Evolutionary conservation across 306 rosid genomes (phyloP).

Genomic region (Cicer judaicum): DNA sequence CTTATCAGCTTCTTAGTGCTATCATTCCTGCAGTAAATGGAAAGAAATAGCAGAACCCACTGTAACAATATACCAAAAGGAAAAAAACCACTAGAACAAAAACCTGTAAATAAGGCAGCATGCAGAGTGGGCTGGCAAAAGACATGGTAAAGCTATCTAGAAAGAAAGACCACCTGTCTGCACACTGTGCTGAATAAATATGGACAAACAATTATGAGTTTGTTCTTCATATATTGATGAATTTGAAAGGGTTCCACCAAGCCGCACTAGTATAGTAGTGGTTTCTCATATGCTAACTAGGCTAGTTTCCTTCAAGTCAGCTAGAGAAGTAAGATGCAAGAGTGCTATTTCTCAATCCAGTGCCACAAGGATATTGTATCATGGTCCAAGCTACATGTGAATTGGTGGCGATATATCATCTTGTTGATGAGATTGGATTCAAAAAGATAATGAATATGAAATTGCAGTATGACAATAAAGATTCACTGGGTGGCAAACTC

Average conservation of each 20-base stretch:
- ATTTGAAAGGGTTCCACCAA: conserved; percentile 18
- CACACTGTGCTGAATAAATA: no score
- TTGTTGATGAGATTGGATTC: conserved; percentile 15
- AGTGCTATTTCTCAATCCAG: not conserved
- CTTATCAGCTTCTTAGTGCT: no score
- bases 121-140: no score
- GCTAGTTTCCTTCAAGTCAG: not conserved
- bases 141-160: no score
- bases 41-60: no score
- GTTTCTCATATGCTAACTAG: not conserved
- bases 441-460: not conserved
- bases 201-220: not conserved
- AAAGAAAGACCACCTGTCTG: no score
- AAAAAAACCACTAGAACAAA: no score
- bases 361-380: not conserved
- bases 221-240: not conserved
- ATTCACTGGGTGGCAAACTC: no score
- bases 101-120: no score
- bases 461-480: not conserved
- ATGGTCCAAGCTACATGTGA: conserved; percentile 9
- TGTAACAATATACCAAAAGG: no score
- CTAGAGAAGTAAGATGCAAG: conserved; percentile 28
- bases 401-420: conserved; percentile 6
- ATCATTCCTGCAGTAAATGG: no score
- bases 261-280: not conserved